Percentiles rank a stretch among this genome's conserved stretches.
Conservation (phyloP, 202 grass and related monocot genomes). For the Bolboschoenoplectus hybrid region DNA sequence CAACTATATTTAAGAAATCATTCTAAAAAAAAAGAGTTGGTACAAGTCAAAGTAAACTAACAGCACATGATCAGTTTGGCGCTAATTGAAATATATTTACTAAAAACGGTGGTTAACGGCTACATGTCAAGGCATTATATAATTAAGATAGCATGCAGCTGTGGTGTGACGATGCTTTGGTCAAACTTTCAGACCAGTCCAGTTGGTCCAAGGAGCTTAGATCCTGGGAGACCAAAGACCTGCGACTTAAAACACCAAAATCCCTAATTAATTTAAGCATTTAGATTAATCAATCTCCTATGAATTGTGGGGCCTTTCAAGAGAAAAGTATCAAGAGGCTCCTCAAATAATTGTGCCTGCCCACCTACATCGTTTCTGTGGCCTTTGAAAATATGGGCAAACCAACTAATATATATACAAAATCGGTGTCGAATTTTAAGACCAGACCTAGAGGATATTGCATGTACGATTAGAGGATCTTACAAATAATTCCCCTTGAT, state of each 20-base stretch:
- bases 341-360: not conserved
- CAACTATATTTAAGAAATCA: slow-evolving; percentile 16
- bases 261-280: slow-evolving; percentile 3
- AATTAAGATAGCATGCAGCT: not conserved
- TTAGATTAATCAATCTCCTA: slow-evolving; percentile 24
- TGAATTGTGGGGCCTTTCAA: slow-evolving; percentile 5
- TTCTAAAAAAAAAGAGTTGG: not conserved
- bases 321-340: not conserved
- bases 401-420: too few species aligned
- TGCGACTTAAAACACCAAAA: slow-evolving; percentile 16
- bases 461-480: too few species aligned
- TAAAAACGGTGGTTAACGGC: slow-evolving; percentile 34
- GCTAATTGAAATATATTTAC: slow-evolving; percentile 5
- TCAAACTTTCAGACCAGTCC: slow-evolving; percentile 28
- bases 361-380: not conserved
- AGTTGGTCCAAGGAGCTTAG: slow-evolving; percentile 41
- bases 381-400: not conserved
- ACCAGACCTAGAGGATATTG: too few species aligned
- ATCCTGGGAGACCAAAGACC: slow-evolving; percentile 41
- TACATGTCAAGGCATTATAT: slow-evolving; percentile 20
- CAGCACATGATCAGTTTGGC: slow-evolving; percentile 11
- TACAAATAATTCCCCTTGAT: too few species aligned
- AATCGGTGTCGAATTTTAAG: too few species aligned
- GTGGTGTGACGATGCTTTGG: not conserved
- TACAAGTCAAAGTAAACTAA: slow-evolving; percentile 27